Base-by-base conservation (phyloP, 306 rosid genomes). In the Dalbergia cochinchinensis region DNA sequence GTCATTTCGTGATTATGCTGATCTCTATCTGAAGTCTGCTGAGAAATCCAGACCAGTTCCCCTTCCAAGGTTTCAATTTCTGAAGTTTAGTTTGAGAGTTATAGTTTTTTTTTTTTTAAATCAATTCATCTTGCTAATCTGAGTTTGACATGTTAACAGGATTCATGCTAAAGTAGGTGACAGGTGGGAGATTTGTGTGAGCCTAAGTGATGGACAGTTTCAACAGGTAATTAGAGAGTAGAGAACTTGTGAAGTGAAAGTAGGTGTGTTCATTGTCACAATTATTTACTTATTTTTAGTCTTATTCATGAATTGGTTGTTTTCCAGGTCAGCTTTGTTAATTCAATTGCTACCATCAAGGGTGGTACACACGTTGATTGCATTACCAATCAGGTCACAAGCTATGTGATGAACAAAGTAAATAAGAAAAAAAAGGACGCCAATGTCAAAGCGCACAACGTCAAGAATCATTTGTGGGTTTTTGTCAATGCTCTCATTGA, bases 321-420 rank as follows among this genome's bases (percentile, higher is more conserved):
- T 54, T 59, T 34, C 42, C 37, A 95, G 98, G 98, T 93, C 84
- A 95, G 97, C 86, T 95, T 95, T 84, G 99, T 88, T 61, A 95
- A 95, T 61, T 79, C 88, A 26, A 95, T 92, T 73, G 90, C 92
- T 12, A 95, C 98, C 66, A 95, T 89, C 65, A 95, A 92, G 87
- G 99, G 99, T 22, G 99, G 99, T 53, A 91, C 99, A 55, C 99
- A 95, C 80, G 99, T 95, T 35, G 98, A 95, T 73, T 79, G 89
- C 14, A 34, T 95, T 20, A 95, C 98, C 6, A 90, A 77, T 84
- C 99, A 95, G 82, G 91, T 95, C 62, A 85, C 99, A 33, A 76
- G 59, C 78, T 88, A 84, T 82, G 89, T 95, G 67, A 91, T 93
- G 97, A 88, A 76, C 55, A 76, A 84, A 81, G 98, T 95, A 39